Conservation (phyloP, 2,329 filamentous ascomycete genomes). For the Botrytis galanthina region DNA sequence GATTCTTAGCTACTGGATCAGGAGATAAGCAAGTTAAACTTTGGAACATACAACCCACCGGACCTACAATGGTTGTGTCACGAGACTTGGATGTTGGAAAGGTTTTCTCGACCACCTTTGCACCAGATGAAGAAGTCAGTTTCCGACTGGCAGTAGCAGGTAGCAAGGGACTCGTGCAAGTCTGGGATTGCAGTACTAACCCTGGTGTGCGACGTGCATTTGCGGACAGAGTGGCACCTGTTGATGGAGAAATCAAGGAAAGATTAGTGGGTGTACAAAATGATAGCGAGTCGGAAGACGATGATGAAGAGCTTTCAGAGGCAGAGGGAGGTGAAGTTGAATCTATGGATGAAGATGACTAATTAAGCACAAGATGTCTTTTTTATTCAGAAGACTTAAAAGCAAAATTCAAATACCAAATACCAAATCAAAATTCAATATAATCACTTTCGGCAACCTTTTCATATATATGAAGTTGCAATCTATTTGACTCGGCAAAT, state of each 20-base stretch:
- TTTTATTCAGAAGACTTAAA: neutral
- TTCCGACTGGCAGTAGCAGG: constrained; percentile 92
- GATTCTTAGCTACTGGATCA: constrained; percentile 89
- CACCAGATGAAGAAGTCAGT: constrained; percentile 83
- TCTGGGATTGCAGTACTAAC: constrained; percentile 83
- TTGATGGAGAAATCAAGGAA: constrained; percentile 67
- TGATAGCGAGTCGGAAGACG: constrained; percentile 53
- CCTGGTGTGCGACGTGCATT: constrained; percentile 81
- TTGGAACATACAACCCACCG: constrained; percentile 82
- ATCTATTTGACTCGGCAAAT: neutral
- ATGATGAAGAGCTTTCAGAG: constrained; percentile 55
- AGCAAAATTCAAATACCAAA: neutral
- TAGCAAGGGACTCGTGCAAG: constrained; percentile 86
- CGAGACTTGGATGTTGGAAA: constrained; percentile 92
- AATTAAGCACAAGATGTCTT: neutral
- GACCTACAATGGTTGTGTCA: constrained; percentile 86
- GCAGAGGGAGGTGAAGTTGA: constrained; percentile 49
- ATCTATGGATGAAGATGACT: constrained; percentile 57
- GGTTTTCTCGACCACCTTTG: constrained; percentile 88
- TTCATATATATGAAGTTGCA: neutral
- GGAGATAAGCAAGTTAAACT: constrained; percentile 95
- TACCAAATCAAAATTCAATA: neutral
- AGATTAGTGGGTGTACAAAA: constrained; percentile 71
- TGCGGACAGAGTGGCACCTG: constrained; percentile 63
- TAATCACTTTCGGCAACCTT: neutral